Base-by-base conservation (phyloP, 2,329 filamentous ascomycete genomes). In the Ophiostoma angusticollis region DNA sequence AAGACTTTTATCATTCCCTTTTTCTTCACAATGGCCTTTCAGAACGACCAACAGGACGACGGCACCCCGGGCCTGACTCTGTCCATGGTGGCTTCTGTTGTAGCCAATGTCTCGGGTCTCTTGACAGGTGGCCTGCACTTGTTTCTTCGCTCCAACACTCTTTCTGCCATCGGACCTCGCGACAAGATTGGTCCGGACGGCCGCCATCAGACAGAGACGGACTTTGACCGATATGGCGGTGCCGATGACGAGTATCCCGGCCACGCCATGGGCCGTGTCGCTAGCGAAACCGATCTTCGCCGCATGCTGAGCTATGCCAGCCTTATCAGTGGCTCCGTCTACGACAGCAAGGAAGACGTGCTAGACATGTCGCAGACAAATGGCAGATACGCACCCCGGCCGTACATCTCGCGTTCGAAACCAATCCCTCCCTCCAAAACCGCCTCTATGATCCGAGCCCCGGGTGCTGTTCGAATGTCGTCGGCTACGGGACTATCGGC, bases 51-150 rank as follows among this genome's bases (percentile, higher is more conserved):
- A 12, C 50, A 55, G 27, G 52, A 55, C 17, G 49, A 54, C 34
- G 54, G 59, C 25, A 54, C 58, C 35, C 54, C 62, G 21, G 61
- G 64, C 9, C 58, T 70, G 31, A 68, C 55, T 42, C 58, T 78
- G 4, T 65, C 73, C 3, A 74, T 79, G 63, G 69, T 80, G 29
- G 74, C 75, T 19, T 71, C 76, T 13, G 72, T 83, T 6, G 72
- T 77, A 3, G 63, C 75, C 13, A 81, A 81, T 50, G 62, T 80
- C 2, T 76, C 77, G 0, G 79, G 78, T 3, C 58, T 83, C 13
- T 65, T 77, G 53, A 77, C 72, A 13, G 74, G 77, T 4, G 69
- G 75, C 13, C 63, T 82, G 18, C 78, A 82, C 48, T 60, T 83
- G 8, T 78, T 81, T 49, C 63, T 84, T 35, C 70, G 78, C 46